Percentiles rank a stretch among this genome's conserved stretches.
phyloP scores from a whole-genome alignment of 2,329 filamentous ascomycete genomes.

The Colletotrichum horii region DNA sequence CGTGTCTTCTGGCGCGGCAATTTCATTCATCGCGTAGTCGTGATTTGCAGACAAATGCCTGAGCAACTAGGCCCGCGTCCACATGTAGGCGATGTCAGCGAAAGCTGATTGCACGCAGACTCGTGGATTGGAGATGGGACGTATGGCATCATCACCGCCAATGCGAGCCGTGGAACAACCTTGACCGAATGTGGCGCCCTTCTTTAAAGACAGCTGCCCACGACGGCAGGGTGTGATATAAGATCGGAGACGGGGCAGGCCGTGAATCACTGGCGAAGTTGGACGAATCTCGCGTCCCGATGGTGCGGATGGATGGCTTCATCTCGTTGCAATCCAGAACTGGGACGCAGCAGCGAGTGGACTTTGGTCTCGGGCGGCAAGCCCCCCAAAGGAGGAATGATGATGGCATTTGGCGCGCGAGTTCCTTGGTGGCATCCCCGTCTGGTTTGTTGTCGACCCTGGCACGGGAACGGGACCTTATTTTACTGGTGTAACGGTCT shows the following conservation, averaged over 20 bases:
- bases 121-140: neutral
- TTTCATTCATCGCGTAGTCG: neutral
- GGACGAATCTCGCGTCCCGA: neutral
- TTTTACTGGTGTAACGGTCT: slow-evolving; percentile 11
- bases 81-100: neutral
- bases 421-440: slow-evolving; percentile 10
- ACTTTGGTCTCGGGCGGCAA: neutral
- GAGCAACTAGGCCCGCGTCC: neutral
- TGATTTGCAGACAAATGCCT: neutral
- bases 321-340: neutral
- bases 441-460: neutral
- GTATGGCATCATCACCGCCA: neutral
- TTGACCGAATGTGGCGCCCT: neutral
- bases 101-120: neutral
- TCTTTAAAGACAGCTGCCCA: neutral
- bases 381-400: neutral
- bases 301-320: neutral
- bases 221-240: neutral
- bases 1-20: neutral
- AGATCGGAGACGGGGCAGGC: neutral
- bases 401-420: neutral
- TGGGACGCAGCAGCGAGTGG: neutral
- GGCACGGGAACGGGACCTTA: slow-evolving; percentile 4
- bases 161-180: neutral
- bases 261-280: neutral